A percentile compares a stretch with the other conserved stretches of the same genome.
Conservation (phyloP, 2,329 filamentous ascomycete genomes). For the Chaetoscypha palmicola region DNA sequence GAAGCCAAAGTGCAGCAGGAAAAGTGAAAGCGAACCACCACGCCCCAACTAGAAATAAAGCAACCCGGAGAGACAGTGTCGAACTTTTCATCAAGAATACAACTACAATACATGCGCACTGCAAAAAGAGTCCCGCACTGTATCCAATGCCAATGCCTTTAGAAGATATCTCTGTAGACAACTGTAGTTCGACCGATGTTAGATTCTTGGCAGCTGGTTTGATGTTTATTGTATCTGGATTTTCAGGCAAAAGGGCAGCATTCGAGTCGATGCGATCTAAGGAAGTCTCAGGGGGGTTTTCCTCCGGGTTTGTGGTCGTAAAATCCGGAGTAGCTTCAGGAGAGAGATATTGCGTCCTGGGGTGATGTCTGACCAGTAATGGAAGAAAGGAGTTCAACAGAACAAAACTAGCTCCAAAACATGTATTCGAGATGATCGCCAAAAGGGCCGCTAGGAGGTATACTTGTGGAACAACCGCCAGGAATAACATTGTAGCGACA, state of each 20-base stretch:
- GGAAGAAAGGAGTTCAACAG: constrained; percentile 93
- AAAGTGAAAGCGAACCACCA: constrained; percentile 96
- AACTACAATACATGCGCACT: constrained; percentile 72
- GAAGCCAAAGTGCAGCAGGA: constrained; percentile 79
- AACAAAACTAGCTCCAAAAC: constrained; percentile 91
- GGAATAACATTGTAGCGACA: constrained; percentile 78
- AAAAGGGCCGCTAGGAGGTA: constrained; percentile 78
- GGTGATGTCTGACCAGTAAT: constrained; percentile 81
- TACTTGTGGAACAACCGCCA: constrained; percentile 65
- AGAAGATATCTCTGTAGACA: constrained; percentile 87
- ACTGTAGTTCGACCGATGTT: constrained; percentile 61
- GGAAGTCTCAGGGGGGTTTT: constrained; percentile 14
- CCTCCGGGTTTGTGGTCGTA: constrained; percentile 15
- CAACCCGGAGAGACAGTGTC: constrained; percentile 78
- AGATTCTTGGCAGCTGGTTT: constrained; percentile 40
- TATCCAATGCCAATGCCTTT: constrained; percentile 94
- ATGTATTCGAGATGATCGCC: constrained; percentile 86
- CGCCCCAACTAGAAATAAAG: constrained; percentile 75
- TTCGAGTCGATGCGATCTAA: constrained; percentile 35
- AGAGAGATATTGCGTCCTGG: constrained; percentile 25
- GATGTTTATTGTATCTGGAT: constrained; percentile 15
- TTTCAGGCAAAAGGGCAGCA: constrained; percentile 38
- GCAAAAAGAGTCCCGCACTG: constrained; percentile 74
- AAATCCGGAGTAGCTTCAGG: constrained; percentile 24
- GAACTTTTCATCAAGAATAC: constrained; percentile 67